Evolutionary conservation across 805 yeast genomes (phyloP), one percentile per base, ranked within the genome.

Genomic region (Metschnikowia kunwiensis): DNA sequence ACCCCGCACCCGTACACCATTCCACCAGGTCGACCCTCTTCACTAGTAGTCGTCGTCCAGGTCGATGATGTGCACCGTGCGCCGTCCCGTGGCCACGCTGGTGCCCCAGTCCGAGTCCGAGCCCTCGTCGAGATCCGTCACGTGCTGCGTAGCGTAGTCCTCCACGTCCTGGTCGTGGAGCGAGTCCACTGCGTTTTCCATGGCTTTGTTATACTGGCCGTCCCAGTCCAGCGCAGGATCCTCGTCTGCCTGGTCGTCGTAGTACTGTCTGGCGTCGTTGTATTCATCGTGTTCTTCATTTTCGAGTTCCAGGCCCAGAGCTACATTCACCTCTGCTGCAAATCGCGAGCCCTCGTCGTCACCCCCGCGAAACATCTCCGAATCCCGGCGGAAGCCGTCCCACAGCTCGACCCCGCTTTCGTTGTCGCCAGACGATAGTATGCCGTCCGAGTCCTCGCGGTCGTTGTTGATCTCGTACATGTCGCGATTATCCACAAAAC

Each of bases 391-490:
- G 15, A 42, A 36, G n/a, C 45, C 44, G 9, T 19, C 30, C 41
- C 43, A 39, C 33, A 36, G 41, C 27, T 35, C 46, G 2, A 28
- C 33, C 4, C 15, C 36, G 8, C 27, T 24, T 21, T 32, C 27
- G 20, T 29, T 15, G 8, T 32, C 43, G 7, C 41, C 43, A 15
- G 43, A 33, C 11, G 53, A 44, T 16, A 42, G 42, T 20, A 46
- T 42, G 17, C 36, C 49, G 32, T 47, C 50, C 21, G 46, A 50
- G 6, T 32, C 34, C 8, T 26, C 25, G 4, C 32, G 25, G 32
- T 57, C 62, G 12, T 37, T 42, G 30, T 50, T 36, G 27, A 59
- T 58, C 13, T 50, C 60, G n/a, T 38, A 43, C 13, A 47, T 23
- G 7, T 43, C 52, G 5, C 51, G 32, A 13, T 32, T 33, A 33